These are phyloP conservation scores for Acanthamoeba lenticulata DNA, from an alignment of 208 protist genomes.

Conservation along the genomic window DNA sequence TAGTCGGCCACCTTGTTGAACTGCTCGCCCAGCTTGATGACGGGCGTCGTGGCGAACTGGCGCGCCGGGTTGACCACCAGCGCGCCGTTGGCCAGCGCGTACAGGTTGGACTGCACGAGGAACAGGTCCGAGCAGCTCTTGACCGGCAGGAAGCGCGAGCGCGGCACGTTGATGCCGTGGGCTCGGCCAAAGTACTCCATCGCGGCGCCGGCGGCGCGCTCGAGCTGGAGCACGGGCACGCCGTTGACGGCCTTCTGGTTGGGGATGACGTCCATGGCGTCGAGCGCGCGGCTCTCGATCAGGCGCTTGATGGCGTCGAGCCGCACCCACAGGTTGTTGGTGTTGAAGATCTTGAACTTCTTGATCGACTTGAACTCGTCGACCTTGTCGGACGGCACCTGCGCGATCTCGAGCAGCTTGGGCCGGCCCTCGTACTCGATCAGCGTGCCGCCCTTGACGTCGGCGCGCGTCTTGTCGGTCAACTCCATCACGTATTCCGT, in stretches of 20 bases:
- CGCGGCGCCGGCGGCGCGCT: constrained; percentile 93
- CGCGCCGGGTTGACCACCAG: constrained; percentile 7
- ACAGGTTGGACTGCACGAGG: constrained; percentile 95
- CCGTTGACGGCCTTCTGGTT: constrained; percentile 85
- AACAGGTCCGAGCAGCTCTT: constrained; percentile 98
- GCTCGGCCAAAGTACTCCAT: constrained; percentile 94
- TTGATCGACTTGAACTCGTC: constrained; percentile 95
- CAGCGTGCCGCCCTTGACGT: constrained; percentile 92
- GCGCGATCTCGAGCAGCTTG: constrained; percentile 90
- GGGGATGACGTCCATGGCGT: constrained; percentile 89
- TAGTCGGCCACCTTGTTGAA: constrained; percentile 85
- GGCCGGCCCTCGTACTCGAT: constrained; percentile 86
- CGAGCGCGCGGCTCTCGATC: constrained; percentile 68
- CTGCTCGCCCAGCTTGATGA: constrained; percentile 85
- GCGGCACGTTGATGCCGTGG: constrained; percentile 93
- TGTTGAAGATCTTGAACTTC: constrained; percentile 99
- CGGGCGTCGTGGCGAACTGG: constrained; percentile 77
- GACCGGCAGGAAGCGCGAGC: constrained; percentile 97
- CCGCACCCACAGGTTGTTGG: constrained; percentile 99
- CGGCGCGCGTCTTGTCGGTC: constrained; percentile 90
- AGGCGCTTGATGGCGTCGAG: constrained; percentile 90
- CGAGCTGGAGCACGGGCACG: constrained; percentile 87
- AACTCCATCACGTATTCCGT: constrained; percentile 93
- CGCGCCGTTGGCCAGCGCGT: constrained; percentile 88
- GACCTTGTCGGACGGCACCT: constrained; percentile 88